Evolutionary conservation across 192 early-diverging fungal species (phyloP).

Genomic region (Backusella sp.): DNA sequence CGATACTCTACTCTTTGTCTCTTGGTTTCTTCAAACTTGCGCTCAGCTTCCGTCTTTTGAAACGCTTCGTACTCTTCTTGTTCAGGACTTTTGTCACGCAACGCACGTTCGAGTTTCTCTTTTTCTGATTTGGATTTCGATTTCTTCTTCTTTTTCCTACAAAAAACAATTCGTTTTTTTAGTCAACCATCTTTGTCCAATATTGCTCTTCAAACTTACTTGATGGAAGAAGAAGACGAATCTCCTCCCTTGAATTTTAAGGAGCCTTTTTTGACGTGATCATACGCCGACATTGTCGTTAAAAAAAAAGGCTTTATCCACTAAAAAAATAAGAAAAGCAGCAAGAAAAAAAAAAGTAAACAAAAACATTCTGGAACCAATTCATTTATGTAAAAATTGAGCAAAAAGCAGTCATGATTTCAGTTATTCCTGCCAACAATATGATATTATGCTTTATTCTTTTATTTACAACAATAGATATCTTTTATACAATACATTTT

Average conservation of each 20-base stretch:
- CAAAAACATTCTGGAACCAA: background rate
- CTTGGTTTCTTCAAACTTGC: slow-evolving; percentile 68
- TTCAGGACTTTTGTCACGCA: slow-evolving; percentile 28
- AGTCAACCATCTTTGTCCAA: background rate
- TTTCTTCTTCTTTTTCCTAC: slow-evolving; percentile 63
- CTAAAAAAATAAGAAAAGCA: background rate
- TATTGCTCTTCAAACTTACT: slow-evolving; percentile 39
- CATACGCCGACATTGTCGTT: slow-evolving; percentile 39
- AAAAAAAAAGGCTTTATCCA: background rate
- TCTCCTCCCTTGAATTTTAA: slow-evolving; percentile 64
- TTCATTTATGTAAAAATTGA: background rate
- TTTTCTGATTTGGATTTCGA: slow-evolving; percentile 42
- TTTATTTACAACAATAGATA: background rate
- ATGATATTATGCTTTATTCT: too few relatives aligned
- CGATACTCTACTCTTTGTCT: slow-evolving; percentile 55
- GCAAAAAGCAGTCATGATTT: background rate
- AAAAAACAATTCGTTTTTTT: background rate
- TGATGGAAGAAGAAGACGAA: slow-evolving; percentile 40
- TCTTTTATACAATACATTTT: slow-evolving; percentile 12
- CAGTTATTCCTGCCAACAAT: background rate
- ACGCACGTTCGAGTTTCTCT: slow-evolving; percentile 39
- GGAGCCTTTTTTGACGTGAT: slow-evolving; percentile 54
- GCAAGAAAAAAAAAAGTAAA: background rate
- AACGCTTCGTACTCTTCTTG: slow-evolving; percentile 34
- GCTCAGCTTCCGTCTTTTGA: slow-evolving; percentile 67